These are phyloP conservation scores for Syncephalastrum monosporum DNA, from an alignment of 371 early-diverging fungal species.

Conservation along the genomic window DNA sequence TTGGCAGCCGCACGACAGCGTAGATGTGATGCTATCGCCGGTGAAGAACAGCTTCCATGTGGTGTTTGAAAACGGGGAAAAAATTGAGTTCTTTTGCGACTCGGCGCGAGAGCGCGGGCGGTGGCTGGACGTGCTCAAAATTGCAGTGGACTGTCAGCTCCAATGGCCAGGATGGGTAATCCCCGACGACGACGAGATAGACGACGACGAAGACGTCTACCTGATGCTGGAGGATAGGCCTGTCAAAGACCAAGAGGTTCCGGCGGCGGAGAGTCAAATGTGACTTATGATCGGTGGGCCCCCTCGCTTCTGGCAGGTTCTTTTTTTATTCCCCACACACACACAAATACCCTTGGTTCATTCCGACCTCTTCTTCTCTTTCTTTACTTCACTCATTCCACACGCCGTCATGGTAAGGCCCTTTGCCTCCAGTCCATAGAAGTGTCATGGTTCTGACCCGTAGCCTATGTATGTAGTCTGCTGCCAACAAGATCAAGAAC, in stretches of 20 bases:
- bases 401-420: too few species aligned
- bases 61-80: constrained; percentile 25
- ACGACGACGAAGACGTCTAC: neutral
- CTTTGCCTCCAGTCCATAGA: too few species aligned
- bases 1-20: constrained; percentile 9
- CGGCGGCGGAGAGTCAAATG: too few species aligned
- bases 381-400: too few species aligned
- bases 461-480: constrained; percentile 21
- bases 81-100: constrained; percentile 34
- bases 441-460: too few species aligned
- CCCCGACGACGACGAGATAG: constrained; percentile 8
- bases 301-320: too few species aligned
- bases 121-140: constrained; percentile 29
- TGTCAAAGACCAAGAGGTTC: too few species aligned
- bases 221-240: too few species aligned
- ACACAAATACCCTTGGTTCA: too few species aligned
- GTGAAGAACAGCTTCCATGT: constrained; percentile 31
- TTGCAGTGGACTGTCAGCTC: constrained; percentile 18
- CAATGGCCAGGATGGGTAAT: constrained; percentile 23
- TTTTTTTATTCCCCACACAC: too few species aligned
- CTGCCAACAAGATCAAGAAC: constrained; percentile 56
- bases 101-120: constrained; percentile 19
- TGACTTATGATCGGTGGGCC: too few species aligned
- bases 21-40: constrained; percentile 9
- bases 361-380: too few species aligned